phyloP scores from a whole-genome alignment of 208 protist species.

The Porcisia hertigi region DNA sequence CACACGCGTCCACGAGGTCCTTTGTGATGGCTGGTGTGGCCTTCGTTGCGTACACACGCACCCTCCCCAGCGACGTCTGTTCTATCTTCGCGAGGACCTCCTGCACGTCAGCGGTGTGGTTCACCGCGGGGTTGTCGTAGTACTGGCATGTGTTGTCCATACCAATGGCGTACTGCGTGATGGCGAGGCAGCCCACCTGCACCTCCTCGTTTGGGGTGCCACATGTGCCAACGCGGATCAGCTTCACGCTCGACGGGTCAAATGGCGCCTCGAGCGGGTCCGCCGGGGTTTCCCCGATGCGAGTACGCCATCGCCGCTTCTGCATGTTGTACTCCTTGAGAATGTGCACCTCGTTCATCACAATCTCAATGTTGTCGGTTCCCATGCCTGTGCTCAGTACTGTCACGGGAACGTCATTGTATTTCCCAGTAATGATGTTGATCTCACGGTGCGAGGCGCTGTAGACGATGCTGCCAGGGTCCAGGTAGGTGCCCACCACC shows the following conservation, averaged over 20 bases:
- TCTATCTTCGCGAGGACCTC: conserved; percentile 41
- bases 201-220: conserved; percentile 58
- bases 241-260: conserved; percentile 50
- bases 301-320: conserved; percentile 40
- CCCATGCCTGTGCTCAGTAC: conserved; percentile 84
- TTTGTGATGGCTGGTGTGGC: conserved; percentile 56
- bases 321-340: conserved; percentile 80
- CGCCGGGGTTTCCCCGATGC: conserved; percentile 26
- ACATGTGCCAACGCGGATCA: conserved; percentile 81
- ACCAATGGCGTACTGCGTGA: conserved; percentile 62
- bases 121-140: conserved; percentile 42
- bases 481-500: conserved; percentile 53
- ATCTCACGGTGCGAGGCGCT: conserved; percentile 70
- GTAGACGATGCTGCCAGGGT: conserved; percentile 57
- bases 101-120: conserved; percentile 37
- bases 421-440: conserved; percentile 61
- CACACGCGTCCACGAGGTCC: conserved; percentile 45
- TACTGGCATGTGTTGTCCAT: conserved; percentile 87
- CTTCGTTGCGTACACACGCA: conserved; percentile 65
- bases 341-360: conserved; percentile 75
- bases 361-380: conserved; percentile 81
- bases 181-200: conserved; percentile 48
- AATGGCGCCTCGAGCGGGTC: conserved; percentile 28
- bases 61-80: conserved; percentile 42
- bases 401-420: conserved; percentile 67